Evolutionary conservation across 2,329 filamentous ascomycete species (phyloP).

Genomic region (Pseudocercospora vitis): DNA sequence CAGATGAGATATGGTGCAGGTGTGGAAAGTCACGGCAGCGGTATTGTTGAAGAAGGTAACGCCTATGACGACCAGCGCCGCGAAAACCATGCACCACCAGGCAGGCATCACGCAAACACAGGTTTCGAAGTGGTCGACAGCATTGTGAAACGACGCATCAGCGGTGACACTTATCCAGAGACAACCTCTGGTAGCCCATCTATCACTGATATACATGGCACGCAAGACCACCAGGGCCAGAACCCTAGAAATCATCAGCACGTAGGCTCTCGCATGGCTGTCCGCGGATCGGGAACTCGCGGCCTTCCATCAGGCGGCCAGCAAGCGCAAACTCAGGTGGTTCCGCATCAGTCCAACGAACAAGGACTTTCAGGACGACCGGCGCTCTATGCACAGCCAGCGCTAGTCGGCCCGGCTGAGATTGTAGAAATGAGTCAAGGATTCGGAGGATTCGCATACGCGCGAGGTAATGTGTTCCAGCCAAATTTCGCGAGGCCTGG

Average conservation of each 20-base stretch:
- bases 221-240: neutral
- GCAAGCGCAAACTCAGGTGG: neutral
- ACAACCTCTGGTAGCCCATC: slow-evolving; percentile 22
- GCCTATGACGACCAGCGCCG: neutral
- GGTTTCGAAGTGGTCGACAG: neutral
- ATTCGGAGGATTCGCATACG: neutral
- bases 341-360: neutral
- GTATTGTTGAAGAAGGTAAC: neutral
- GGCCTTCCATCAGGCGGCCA: neutral
- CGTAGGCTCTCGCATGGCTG: neutral
- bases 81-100: neutral
- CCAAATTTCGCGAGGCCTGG: slow-evolving; percentile 2
- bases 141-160: slow-evolving; percentile 1
- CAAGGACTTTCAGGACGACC: neutral
- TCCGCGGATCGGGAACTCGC: neutral
- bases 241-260: neutral
- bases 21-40: neutral
- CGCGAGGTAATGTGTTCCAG: neutral
- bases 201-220: slow-evolving; percentile 6
- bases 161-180: slow-evolving; percentile 22
- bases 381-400: neutral
- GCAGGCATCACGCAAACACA: neutral
- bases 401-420: neutral
- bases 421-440: neutral
- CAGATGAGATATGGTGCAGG: neutral